phyloP scores from a whole-genome alignment of 306 rosid species.

The Neltuma alba region DNA sequence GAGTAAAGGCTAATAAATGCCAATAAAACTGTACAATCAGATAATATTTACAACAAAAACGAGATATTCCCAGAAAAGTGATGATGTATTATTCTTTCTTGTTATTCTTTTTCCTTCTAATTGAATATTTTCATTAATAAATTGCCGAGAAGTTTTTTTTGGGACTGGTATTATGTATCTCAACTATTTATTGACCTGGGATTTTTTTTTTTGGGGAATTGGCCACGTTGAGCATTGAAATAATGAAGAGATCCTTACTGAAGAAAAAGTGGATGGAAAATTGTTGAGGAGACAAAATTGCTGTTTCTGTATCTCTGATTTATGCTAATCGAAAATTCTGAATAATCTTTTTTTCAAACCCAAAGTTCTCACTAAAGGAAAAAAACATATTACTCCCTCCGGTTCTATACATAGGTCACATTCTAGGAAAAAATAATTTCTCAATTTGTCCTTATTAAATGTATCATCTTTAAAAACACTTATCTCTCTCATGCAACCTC shows the following conservation, averaged over 20 bases:
- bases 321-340: conserved; percentile 27
- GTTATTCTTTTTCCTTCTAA: neutral
- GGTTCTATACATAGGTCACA: neutral
- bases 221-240: conserved; percentile 1
- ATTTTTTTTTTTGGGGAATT: conserved; percentile 15
- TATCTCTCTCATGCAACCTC: too few species aligned
- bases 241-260: conserved; percentile 23
- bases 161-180: neutral
- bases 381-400: neutral
- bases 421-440: too few species aligned
- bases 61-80: neutral
- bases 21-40: neutral
- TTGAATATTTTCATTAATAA: neutral
- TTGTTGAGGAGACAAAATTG: neutral
- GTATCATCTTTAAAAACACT: too few species aligned
- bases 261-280: conserved; percentile 7
- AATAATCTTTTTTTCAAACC: conserved; percentile 11
- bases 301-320: conserved; percentile 14
- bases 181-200: conserved; percentile 11
- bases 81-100: conserved; percentile 16
- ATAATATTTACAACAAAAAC: neutral
- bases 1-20: neutral
- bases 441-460: too few species aligned
- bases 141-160: neutral
- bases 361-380: neutral